A percentile compares a stretch with the other conserved stretches of the same genome.
Conservation (phyloP, 2,329 filamentous ascomycete genomes). For the Penicillium hordei region DNA sequence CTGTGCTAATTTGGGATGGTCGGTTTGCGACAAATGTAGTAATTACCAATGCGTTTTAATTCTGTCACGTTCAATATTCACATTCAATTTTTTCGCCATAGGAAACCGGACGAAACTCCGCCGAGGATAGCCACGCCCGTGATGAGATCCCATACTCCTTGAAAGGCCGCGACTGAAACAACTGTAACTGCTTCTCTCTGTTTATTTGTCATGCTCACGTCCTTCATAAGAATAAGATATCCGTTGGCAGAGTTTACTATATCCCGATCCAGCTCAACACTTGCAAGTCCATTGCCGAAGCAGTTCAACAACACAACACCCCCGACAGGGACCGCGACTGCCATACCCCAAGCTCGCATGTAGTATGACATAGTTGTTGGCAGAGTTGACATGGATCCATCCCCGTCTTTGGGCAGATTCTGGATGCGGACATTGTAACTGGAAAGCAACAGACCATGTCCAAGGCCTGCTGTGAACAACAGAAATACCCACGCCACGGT, state of each 20-base stretch:
- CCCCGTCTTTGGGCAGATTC: slow-evolving; percentile 41
- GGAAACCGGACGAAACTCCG: slow-evolving; percentile 21
- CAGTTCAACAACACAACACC: slow-evolving; percentile 45
- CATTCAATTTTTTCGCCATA: slow-evolving; percentile 16
- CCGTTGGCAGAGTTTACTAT: slow-evolving; percentile 17
- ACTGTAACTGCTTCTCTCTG: slow-evolving; percentile 15
- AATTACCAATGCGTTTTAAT: background rate
- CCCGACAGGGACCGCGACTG: slow-evolving; percentile 44
- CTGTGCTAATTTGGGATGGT: background rate
- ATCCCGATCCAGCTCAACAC: slow-evolving; percentile 9
- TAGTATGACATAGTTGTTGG: slow-evolving; percentile 20
- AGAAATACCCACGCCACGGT: slow-evolving; percentile 38
- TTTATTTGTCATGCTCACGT: slow-evolving; percentile 15
- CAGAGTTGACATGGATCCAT: slow-evolving; percentile 32
- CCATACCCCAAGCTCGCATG: slow-evolving; percentile 44
- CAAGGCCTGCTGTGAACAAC: slow-evolving; percentile 43
- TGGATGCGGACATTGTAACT: slow-evolving; percentile 44
- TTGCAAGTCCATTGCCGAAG: slow-evolving; percentile 32
- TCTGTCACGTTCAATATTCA: background rate
- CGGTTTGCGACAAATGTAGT: background rate
- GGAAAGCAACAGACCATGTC: slow-evolving; percentile 45
- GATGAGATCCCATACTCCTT: slow-evolving; percentile 29
- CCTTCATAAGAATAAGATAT: slow-evolving; percentile 17
- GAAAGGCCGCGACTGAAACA: slow-evolving; percentile 25
- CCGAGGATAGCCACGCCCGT: slow-evolving; percentile 30